Conservation (phyloP, 163 green algal species). For the Prototheca wickerhamii region DNA sequence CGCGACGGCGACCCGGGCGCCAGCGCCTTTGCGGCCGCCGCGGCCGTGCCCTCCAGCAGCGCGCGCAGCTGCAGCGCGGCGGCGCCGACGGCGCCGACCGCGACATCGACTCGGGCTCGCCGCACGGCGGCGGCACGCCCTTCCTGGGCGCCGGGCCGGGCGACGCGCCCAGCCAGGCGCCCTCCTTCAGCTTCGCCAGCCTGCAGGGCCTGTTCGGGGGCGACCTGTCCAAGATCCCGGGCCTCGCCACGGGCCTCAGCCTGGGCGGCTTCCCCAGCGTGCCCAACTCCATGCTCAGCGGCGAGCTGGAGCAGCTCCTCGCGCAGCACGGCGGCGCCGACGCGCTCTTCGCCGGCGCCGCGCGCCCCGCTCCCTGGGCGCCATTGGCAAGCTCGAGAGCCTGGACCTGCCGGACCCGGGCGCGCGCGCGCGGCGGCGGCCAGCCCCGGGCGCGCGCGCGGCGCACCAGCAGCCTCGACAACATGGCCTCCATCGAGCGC, state of each 20-base stretch:
- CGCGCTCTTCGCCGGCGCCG: background rate
- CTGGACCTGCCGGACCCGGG: constrained; percentile 42
- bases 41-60: background rate
- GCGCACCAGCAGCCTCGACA: constrained; percentile 38
- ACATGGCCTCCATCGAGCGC: constrained; percentile 51
- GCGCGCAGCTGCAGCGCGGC: background rate
- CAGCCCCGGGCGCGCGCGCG: no score
- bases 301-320: constrained; percentile 36
- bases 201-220: constrained; percentile 4
- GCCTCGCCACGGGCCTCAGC: constrained; percentile 7
- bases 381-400: constrained; percentile 39
- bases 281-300: constrained; percentile 25
- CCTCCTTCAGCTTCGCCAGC: constrained; percentile 4
- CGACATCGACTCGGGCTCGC: background rate
- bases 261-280: constrained; percentile 36
- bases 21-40: background rate
- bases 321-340: constrained; percentile 13
- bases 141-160: background rate
- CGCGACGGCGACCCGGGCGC: background rate
- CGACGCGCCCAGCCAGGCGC: background rate
- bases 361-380: constrained; percentile 17
- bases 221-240: constrained; percentile 13
- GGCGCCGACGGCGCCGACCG: background rate
- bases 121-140: background rate
- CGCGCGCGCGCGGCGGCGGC: no score